These are phyloP conservation scores for Nakazawaea populi DNA, from an alignment of 805 yeast genomes.

Conservation along the genomic window DNA sequence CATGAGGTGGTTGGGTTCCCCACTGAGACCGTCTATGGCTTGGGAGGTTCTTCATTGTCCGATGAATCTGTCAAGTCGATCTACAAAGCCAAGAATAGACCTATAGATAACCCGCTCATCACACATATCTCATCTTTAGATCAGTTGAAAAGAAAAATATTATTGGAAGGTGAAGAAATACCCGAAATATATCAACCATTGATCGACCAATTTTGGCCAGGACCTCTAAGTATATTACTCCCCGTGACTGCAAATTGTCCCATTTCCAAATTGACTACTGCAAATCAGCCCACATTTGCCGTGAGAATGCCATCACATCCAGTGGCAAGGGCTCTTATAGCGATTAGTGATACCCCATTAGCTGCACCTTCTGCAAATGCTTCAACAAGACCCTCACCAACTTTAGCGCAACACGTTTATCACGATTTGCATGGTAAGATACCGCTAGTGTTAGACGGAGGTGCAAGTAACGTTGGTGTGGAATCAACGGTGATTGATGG, in stretches of 20 bases:
- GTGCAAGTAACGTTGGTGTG: constrained; percentile 80
- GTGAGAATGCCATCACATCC: constrained; percentile 85
- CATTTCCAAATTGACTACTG: constrained; percentile 74
- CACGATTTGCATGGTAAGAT: constrained; percentile 76
- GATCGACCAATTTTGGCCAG: constrained; percentile 84
- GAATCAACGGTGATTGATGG: constrained; percentile 96
- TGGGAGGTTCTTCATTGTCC: constrained; percentile 80
- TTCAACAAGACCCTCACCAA: constrained; percentile 92
- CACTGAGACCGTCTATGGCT: constrained; percentile 94
- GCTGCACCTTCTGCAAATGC: constrained; percentile 99
- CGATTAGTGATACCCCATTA: constrained; percentile 76
- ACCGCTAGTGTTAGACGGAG: constrained; percentile 88
- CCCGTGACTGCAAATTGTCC: constrained; percentile 48
- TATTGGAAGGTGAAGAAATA: constrained; percentile 34
- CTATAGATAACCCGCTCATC: constrained; percentile 92
- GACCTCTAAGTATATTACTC: constrained; percentile 83
- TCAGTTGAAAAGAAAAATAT: constrained; percentile 60
- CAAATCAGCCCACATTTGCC: constrained; percentile 85
- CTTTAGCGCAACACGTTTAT: constrained; percentile 78
- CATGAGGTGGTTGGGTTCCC: constrained; percentile 83
- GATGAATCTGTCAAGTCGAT: constrained; percentile 72
- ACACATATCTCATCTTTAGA: constrained; percentile 77
- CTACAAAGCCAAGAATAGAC: constrained; percentile 86
- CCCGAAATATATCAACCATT: constrained; percentile 67
- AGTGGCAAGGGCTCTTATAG: constrained; percentile 85